Evolutionary conservation across 2,329 filamentous ascomycete genomes (phyloP), one percentile per base, ranked within the genome.

Genomic region (Orbilia quercus): DNA sequence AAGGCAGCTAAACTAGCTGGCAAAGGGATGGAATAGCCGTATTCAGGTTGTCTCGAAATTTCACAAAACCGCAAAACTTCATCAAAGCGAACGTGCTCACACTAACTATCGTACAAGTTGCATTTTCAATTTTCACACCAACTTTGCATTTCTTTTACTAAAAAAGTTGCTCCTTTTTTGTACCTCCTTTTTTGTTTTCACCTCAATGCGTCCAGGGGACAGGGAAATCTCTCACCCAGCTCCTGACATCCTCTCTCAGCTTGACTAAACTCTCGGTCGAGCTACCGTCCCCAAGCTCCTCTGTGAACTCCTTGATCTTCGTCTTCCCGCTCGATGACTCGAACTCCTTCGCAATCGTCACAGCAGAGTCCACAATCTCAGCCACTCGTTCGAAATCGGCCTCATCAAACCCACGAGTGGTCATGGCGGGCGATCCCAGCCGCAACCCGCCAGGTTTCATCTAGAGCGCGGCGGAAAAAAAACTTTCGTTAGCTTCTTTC

Each of bases 381-480:
- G 91, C 92, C 12, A 96, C 91, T 14, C 91, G 87, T 62, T 87
- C 87, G 82, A 98, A 99, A 82, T 99, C 95, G 63, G 90, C 88
- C 78, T 93, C 89, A 77, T 86, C 87, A 81, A 99, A 94, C n/a
- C 94, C 95, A 74, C 95, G 88, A 16, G 92, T 96, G 20, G 95
- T 98, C 95, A 99, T 99, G 77, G 95, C 95, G 0, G 95, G 95
- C 0, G 94, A 95, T 64, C 95, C 95, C 83, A 99, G 93, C 76
- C 95, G 90, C 76, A 99, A 85, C 75, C 95, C 95, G 76, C 94
- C 94, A 12, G 95, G 95, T 76, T 94, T 91, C 79, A 99, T 72
- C 70, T 74, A 63, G 36, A 53, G 42, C 31, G 62, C 53, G 53
- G 53, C 48, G 47, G 28, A 9, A 4, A 31, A 31, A 31, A 31